Conservation (phyloP, 169 alveolate genomes). For the Plasmodium vivax region DNA sequence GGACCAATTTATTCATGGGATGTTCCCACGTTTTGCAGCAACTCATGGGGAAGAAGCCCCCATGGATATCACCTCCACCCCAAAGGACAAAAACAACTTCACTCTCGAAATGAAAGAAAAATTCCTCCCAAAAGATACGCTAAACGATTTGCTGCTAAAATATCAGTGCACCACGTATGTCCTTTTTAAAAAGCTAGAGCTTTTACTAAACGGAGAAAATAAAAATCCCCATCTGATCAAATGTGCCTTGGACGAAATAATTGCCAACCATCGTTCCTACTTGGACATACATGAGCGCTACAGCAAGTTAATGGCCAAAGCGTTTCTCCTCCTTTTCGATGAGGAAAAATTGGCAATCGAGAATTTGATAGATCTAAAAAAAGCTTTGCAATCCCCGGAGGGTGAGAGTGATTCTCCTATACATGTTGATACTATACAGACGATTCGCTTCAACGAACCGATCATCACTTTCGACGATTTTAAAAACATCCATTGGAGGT, state of each 20-base stretch:
- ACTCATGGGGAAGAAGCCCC: not conserved
- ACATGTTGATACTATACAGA: not conserved
- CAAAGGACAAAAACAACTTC: not conserved
- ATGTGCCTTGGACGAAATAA: conserved; percentile 39
- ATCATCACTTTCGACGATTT: conserved; percentile 38
- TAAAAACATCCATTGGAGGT: conserved; percentile 24
- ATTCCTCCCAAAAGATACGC: not conserved
- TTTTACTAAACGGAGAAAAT: conserved; percentile 18
- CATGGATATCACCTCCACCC: not conserved
- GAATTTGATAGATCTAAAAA: conserved; percentile 2
- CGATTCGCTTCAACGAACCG: conserved; percentile 56
- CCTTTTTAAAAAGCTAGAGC: conserved; percentile 40
- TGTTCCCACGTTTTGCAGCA: not conserved
- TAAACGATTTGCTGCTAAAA: conserved; percentile 15
- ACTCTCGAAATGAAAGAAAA: not conserved
- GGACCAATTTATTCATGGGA: not conserved
- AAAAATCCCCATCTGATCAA: conserved; percentile 10
- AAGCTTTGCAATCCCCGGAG: not conserved
- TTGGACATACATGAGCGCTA: conserved; percentile 46
- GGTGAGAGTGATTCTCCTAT: not conserved
- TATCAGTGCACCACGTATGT: conserved; percentile 40
- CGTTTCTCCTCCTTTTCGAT: conserved; percentile 56
- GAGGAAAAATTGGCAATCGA: conserved; percentile 10
- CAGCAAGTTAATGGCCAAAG: conserved; percentile 55
- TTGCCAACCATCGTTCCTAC: conserved; percentile 28